phyloP scores from a whole-genome alignment of 257 asterid genomes.

The Cordia subcordata region DNA sequence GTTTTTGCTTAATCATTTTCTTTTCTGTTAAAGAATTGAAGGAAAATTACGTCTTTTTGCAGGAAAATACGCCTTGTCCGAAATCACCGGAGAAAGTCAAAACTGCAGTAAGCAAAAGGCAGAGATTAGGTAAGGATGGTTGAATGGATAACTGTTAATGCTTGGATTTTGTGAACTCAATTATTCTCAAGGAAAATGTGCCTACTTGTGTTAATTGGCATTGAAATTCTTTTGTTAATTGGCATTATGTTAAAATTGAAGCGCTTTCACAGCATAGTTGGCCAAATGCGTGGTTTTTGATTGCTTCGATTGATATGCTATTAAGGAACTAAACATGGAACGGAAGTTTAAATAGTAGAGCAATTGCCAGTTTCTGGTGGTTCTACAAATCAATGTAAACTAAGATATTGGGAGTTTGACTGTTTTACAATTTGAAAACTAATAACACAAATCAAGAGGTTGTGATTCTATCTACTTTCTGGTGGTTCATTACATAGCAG shows the following conservation, averaged over 20 bases:
- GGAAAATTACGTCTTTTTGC: neutral
- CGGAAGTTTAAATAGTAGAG: no score
- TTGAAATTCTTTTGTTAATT: no score
- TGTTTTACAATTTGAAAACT: neutral
- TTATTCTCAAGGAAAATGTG: neutral
- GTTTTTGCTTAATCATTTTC: neutral
- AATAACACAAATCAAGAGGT: neutral
- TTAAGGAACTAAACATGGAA: no score
- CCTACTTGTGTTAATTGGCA: neutral
- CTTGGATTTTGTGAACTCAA: neutral
- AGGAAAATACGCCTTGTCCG: constrained; percentile 72
- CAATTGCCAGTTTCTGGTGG: no score
- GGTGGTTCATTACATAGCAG: no score
- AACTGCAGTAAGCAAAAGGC: constrained; percentile 55
- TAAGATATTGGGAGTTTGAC: no score
- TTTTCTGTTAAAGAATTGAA: no score
- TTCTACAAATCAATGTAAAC: no score
- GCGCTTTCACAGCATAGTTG: no score
- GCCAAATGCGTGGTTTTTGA: no score
- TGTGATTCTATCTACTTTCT: neutral
- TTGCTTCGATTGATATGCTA: no score
- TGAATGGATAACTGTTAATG: neutral
- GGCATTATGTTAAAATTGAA: neutral
- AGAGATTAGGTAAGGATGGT: constrained; percentile 45
- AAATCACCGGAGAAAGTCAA: constrained; percentile 71